Percentiles rank a stretch among this genome's conserved stretches.
Evolutionary conservation across 306 rosid species (phyloP).

Genomic region (Cicer judaicum): DNA sequence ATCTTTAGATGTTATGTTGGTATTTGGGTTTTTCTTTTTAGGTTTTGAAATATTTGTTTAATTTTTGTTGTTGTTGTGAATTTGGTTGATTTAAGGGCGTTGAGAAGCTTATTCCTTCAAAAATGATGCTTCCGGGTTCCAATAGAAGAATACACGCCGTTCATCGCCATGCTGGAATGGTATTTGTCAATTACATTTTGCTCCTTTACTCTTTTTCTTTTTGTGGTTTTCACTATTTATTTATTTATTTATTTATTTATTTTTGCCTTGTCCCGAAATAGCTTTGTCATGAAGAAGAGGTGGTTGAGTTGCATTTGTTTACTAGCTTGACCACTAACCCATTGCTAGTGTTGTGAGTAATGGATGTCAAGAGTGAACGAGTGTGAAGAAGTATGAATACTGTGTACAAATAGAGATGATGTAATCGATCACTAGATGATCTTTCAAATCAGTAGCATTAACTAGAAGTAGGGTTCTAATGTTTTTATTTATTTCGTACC

Average conservation of each 20-base stretch:
- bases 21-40: not conserved
- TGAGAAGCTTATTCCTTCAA: conserved; percentile 92
- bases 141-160: conserved; percentile 94
- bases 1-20: not conserved
- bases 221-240: not conserved
- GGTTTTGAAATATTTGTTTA: not conserved
- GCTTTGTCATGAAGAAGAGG: not conserved
- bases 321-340: not conserved
- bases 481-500: not conserved
- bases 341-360: conserved; percentile 16
- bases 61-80: not conserved
- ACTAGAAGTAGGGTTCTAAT: conserved; percentile 4
- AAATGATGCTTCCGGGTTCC: conserved; percentile 98
- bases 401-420: conserved; percentile 1
- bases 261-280: not conserved
- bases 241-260: not conserved
- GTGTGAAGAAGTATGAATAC: not conserved
- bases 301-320: conserved; percentile 13
- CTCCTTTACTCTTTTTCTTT: not conserved
- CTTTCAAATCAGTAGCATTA: conserved; percentile 6
- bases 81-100: conserved; percentile 66
- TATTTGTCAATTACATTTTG: conserved; percentile 40
- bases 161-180: conserved; percentile 96
- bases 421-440: conserved; percentile 13
- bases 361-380: conserved; percentile 4